These are phyloP conservation scores for Dianthus caryophyllus DNA, from an alignment of 148 eudicot genomes.

Conservation along the genomic window DNA sequence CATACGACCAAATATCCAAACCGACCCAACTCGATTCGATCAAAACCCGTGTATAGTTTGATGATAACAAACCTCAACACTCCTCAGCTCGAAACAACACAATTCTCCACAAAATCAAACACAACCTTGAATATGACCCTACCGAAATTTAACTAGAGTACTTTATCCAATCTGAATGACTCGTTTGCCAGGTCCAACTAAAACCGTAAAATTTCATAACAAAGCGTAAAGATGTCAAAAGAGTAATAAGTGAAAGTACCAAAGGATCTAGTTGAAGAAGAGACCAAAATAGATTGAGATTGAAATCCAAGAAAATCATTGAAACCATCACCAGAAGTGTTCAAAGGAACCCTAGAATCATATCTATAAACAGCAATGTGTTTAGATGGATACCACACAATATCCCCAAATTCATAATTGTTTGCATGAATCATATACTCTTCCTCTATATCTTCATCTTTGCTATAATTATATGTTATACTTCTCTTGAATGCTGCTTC, in stretches of 20 bases:
- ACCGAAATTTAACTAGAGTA: too few relatives aligned
- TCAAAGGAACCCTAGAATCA: slow-evolving; percentile 54
- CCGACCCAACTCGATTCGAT: too few relatives aligned
- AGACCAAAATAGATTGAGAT: slow-evolving; percentile 38
- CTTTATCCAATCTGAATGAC: too few relatives aligned
- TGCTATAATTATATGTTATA: slow-evolving; percentile 54
- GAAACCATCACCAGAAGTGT: slow-evolving; percentile 50
- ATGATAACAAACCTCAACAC: too few relatives aligned
- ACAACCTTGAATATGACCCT: too few relatives aligned
- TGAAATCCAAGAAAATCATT: slow-evolving; percentile 84
- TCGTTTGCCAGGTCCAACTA: too few relatives aligned
- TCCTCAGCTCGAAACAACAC: too few relatives aligned
- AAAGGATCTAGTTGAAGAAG: slow-evolving; percentile 45
- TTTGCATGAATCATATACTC: slow-evolving; percentile 46
- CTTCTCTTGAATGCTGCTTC: slow-evolving; percentile 72
- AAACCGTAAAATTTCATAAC: neutral
- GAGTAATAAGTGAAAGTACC: slow-evolving; percentile 34
- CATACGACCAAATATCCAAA: too few relatives aligned
- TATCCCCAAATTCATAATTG: slow-evolving; percentile 71
- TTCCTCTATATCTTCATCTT: slow-evolving; percentile 47
- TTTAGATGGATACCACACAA: slow-evolving; percentile 77
- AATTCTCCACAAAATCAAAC: too few relatives aligned
- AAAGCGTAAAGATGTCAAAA: neutral
- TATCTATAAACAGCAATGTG: slow-evolving; percentile 56
- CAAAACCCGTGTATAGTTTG: too few relatives aligned